Percentiles rank a stretch among this genome's conserved stretches.
Conservation (phyloP, 2,329 filamentous ascomycete species). For the Sporothrix protearum region DNA sequence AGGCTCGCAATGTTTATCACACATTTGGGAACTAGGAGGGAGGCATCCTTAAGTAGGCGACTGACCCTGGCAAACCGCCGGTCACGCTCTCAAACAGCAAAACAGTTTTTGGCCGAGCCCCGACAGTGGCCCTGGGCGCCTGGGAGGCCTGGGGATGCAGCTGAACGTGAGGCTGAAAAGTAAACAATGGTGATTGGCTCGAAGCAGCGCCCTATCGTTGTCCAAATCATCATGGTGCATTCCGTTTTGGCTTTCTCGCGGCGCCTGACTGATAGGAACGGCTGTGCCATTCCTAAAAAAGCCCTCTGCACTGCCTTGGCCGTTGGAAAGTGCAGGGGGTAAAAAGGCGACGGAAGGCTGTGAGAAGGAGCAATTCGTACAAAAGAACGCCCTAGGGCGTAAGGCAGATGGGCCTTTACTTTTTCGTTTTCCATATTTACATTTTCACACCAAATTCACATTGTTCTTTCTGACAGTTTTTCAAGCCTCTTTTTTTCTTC, state of each 20-base stretch:
- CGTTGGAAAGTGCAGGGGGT: background rate
- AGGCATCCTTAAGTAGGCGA: background rate
- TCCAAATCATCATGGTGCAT: background rate
- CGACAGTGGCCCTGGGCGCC: background rate
- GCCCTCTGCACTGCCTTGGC: background rate
- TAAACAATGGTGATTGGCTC: background rate
- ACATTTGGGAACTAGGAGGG: background rate
- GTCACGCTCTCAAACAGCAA: background rate
- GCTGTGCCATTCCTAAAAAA: background rate
- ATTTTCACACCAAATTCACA: background rate
- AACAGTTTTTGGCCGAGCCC: background rate
- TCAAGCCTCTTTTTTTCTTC: background rate
- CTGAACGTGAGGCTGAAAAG: background rate
- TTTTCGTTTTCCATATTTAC: background rate
- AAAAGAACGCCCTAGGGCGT: conserved; percentile 1
- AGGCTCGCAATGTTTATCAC: background rate
- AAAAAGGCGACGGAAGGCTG: conserved; percentile 13
- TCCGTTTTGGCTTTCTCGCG: background rate
- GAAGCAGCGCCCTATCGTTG: background rate
- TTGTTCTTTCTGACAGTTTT: background rate
- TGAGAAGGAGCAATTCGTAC: background rate
- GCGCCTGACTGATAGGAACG: background rate
- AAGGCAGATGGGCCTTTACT: conserved; percentile 2
- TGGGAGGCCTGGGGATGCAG: background rate
- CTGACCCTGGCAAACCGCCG: conserved; percentile 1